phyloP scores from a whole-genome alignment of 306 rosid species.

The Quercus suber region DNA sequence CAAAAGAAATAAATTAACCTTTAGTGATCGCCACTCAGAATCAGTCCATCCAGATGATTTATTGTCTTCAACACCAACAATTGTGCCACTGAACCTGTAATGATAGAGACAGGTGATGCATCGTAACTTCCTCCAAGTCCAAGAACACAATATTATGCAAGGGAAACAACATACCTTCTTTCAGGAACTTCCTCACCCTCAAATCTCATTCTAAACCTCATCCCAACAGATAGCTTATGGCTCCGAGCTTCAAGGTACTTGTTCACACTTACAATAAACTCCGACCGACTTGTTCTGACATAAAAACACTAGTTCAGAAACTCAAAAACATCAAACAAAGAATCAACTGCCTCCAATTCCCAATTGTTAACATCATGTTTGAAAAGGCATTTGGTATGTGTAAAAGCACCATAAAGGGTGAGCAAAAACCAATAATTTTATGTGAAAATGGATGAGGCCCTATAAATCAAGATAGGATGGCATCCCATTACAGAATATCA shows the following conservation, averaged over 20 bases:
- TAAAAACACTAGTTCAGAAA: constrained; percentile 21
- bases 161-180: constrained; percentile 63
- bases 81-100: constrained; percentile 93
- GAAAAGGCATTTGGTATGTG: no score
- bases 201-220: constrained; percentile 98
- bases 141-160: constrained; percentile 5
- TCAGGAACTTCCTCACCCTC: constrained; percentile 99
- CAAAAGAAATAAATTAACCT: constrained; percentile 43
- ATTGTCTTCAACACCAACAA: constrained; percentile 89
- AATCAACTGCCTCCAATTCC: not conserved
- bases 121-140: constrained; percentile 5
- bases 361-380: no score
- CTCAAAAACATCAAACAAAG: not conserved
- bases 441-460: not conserved
- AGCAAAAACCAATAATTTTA: not conserved
- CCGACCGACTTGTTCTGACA: constrained; percentile 91
- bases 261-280: constrained; percentile 87
- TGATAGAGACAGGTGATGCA: constrained; percentile 11
- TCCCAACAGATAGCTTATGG: constrained; percentile 91
- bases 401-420: not conserved
- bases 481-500: not conserved
- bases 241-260: constrained; percentile 87
- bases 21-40: constrained; percentile 96
- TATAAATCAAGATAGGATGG: not conserved
- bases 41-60: constrained; percentile 72